Percentiles rank a stretch among this genome's conserved stretches.
Conservation (phyloP, 2,329 filamentous ascomycete species). For the Blastomyces parvus region DNA sequence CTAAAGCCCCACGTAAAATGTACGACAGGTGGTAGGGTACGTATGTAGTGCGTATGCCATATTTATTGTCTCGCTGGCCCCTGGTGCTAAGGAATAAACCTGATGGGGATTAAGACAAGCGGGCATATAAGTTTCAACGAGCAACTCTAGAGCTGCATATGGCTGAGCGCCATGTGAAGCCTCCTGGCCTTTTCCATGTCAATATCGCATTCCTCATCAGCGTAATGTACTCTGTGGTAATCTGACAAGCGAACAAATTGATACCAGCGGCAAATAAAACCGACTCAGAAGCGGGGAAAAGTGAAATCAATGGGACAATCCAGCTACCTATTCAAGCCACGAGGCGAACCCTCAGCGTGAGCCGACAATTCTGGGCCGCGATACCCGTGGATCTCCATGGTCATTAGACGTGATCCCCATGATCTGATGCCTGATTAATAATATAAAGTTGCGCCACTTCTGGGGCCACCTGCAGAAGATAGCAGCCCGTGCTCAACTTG, state of each 20-base stretch:
- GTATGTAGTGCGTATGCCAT: no score
- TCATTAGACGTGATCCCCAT: no score
- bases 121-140: background rate
- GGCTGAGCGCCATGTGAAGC: no score
- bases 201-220: background rate
- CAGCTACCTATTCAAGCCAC: background rate
- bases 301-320: background rate
- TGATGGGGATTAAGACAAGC: background rate
- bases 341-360: background rate
- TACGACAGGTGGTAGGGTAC: no score
- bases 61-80: no score
- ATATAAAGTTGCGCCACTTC: background rate
- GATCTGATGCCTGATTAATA: background rate
- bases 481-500: background rate
- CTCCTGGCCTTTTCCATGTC: background rate
- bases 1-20: no score
- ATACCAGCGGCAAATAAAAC: background rate
- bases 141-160: background rate
- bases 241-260: background rate
- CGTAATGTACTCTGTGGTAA: background rate
- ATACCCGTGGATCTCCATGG: background rate
- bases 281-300: background rate
- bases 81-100: no score
- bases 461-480: background rate
- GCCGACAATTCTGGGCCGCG: no score